Conservation (phyloP, 2,329 filamentous ascomycete species). For the Polytolypa hystricis region DNA sequence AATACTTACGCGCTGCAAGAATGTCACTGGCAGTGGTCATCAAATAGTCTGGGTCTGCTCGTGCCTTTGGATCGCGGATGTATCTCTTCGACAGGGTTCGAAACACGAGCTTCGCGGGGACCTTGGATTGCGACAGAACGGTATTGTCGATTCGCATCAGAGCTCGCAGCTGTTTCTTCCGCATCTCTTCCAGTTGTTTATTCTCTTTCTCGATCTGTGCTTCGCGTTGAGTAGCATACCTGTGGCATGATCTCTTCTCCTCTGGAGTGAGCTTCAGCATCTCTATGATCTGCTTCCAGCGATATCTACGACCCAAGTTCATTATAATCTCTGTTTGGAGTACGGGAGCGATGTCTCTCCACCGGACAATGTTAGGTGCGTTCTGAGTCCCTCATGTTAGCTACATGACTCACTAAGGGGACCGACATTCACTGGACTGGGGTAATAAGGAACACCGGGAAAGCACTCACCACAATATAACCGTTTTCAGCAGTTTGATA, state of each 20-base stretch:
- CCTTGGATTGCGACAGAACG: constrained; percentile 12
- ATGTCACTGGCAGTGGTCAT: constrained; percentile 22
- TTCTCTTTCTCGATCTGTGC: constrained; percentile 22
- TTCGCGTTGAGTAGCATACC: constrained; percentile 14
- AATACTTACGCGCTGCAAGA: constrained; percentile 20
- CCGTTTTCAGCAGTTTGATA: too few relatives aligned
- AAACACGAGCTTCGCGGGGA: constrained; percentile 21
- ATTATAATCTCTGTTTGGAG: constrained; percentile 27
- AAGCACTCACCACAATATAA: too few relatives aligned
- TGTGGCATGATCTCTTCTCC: constrained; percentile 15
- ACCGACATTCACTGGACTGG: too few relatives aligned
- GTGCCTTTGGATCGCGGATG: constrained; percentile 9
- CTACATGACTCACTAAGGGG: too few relatives aligned
- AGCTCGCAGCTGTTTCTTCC: constrained; percentile 21
- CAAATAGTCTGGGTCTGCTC: constrained; percentile 15
- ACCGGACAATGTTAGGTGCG: constrained; percentile 14
- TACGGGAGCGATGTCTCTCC: constrained; percentile 22
- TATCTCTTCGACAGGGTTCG: constrained; percentile 16
- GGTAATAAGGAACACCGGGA: too few relatives aligned
- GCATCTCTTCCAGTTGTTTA: constrained; percentile 21
- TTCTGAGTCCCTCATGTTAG: not conserved
- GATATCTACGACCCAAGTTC: constrained; percentile 19
- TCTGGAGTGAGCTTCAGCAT: constrained; percentile 18
- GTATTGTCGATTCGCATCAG: constrained; percentile 26
- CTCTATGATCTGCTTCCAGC: constrained; percentile 14